Evolutionary conservation across 441 rosid species (phyloP).

Genomic region (Gossypium gossypioides): DNA sequence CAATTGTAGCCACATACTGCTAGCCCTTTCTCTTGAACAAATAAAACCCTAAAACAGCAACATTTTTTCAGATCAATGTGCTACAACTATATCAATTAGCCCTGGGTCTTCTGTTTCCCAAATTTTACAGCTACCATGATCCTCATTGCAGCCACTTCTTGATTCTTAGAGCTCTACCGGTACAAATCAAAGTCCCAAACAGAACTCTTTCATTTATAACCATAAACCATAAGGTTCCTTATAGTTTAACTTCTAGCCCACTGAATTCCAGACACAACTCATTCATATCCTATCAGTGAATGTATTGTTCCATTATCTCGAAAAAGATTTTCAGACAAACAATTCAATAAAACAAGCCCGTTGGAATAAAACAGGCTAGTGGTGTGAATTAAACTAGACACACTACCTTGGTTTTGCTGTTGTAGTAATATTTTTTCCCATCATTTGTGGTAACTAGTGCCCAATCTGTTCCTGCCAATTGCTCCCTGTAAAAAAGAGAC

Average conservation of each 20-base stretch:
- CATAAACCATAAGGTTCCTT: background rate
- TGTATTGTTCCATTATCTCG: background rate
- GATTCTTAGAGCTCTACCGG: background rate
- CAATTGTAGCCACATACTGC: background rate
- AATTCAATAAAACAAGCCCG: background rate
- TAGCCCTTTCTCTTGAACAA: background rate
- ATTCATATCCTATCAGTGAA: background rate
- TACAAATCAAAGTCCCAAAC: background rate
- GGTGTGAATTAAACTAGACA: background rate
- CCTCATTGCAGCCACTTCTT: background rate
- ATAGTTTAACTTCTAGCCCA: background rate
- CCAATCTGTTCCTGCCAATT: slow-evolving; percentile 83
- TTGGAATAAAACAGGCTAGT: slow-evolving; percentile 1
- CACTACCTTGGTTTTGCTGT: slow-evolving; percentile 75
- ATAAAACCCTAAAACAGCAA: background rate
- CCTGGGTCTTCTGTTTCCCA: background rate
- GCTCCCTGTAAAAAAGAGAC: slow-evolving; percentile 49
- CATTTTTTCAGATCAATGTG: background rate
- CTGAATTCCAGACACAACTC: background rate
- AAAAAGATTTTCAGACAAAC: background rate
- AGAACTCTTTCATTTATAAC: background rate
- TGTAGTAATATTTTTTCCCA: slow-evolving; percentile 84
- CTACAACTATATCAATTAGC: background rate
- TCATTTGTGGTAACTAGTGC: slow-evolving; percentile 75
- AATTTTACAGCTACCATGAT: background rate